phyloP scores from a whole-genome alignment of 208 protist species.

The Trypanosoma brucei region DNA sequence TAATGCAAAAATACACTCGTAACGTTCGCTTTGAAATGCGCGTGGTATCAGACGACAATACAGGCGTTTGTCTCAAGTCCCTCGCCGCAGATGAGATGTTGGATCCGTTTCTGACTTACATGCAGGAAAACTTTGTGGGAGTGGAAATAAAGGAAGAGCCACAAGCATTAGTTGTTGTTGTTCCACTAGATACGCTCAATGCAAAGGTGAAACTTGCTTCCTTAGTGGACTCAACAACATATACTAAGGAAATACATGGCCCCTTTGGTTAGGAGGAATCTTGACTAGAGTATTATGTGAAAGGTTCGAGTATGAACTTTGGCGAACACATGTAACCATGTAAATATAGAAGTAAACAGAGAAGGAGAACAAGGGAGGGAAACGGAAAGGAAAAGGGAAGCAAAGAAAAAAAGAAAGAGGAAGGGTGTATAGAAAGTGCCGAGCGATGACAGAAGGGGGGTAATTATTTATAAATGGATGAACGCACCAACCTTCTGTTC shows the following conservation, averaged over 20 bases:
- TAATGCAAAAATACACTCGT: not conserved
- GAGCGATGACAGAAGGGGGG: too few species aligned
- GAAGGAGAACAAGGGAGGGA: conserved; percentile 1
- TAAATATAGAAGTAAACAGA: not conserved
- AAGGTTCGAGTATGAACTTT: too few species aligned
- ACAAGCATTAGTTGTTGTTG: conserved; percentile 60
- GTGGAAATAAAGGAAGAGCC: conserved; percentile 46
- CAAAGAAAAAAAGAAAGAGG: not conserved
- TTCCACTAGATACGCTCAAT: conserved; percentile 58
- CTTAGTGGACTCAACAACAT: conserved; percentile 49
- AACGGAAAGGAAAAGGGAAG: not conserved
- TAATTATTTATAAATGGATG: too few species aligned
- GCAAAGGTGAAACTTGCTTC: conserved; percentile 55
- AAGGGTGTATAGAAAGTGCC: not conserved
- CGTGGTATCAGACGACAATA: conserved; percentile 27
- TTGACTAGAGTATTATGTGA: too few species aligned
- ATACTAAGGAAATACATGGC: conserved; percentile 45
- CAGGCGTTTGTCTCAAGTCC: conserved; percentile 23
- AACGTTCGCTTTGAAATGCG: conserved; percentile 63
- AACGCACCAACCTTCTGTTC: too few species aligned
- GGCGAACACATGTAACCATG: too few species aligned
- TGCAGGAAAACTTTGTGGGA: conserved; percentile 61
- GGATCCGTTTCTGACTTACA: conserved; percentile 65
- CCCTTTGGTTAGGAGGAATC: conserved; percentile 34
- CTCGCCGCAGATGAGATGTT: conserved; percentile 43